These are phyloP conservation scores for Solioccasus polychromus DNA, from an alignment of 768 basidiomycete genomes.

Conservation along the genomic window DNA sequence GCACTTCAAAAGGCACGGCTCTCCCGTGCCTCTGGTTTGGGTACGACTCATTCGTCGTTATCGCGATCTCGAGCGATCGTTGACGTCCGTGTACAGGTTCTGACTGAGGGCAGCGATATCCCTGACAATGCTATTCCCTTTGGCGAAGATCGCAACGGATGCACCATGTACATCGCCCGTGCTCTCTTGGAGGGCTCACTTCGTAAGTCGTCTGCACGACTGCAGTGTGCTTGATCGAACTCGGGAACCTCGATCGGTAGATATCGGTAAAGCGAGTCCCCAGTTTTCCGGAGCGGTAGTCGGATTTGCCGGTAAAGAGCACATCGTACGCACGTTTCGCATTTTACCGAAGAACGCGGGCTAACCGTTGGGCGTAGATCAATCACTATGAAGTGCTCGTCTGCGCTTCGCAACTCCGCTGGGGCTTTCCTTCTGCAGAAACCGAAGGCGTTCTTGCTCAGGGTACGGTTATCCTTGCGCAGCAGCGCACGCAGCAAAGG, in stretches of 20 bases:
- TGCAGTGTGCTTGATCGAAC: not conserved
- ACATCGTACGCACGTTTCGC: conserved; percentile 20
- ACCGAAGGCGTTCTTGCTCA: conserved; percentile 14
- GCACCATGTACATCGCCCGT: conserved; percentile 28
- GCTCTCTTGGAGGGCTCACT: conserved; percentile 31
- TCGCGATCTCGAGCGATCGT: not conserved
- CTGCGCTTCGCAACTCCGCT: conserved; percentile 33
- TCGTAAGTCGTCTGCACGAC: conserved; percentile 17
- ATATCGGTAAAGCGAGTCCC: conserved; percentile 34
- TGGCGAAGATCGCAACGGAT: conserved; percentile 30
- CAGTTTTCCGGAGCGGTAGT: conserved; percentile 33
- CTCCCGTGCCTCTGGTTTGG: conserved; percentile 32
- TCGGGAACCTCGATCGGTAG: conserved; percentile 13
- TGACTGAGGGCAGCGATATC: conserved; percentile 31
- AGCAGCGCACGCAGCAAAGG: conserved; percentile 12
- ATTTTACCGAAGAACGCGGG: not conserved
- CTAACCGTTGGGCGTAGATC: conserved; percentile 21
- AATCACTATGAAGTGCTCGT: conserved; percentile 35
- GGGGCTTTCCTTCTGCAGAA: conserved; percentile 23
- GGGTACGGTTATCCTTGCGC: conserved; percentile 32
- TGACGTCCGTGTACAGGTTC: conserved; percentile 15
- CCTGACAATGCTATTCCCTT: conserved; percentile 35
- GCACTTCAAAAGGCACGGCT: conserved; percentile 27
- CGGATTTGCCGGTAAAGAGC: conserved; percentile 34
- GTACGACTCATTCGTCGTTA: conserved; percentile 9